Evolutionary conservation across 108 stramenopile species (phyloP).

Genomic region (Nitzschia sp.): DNA sequence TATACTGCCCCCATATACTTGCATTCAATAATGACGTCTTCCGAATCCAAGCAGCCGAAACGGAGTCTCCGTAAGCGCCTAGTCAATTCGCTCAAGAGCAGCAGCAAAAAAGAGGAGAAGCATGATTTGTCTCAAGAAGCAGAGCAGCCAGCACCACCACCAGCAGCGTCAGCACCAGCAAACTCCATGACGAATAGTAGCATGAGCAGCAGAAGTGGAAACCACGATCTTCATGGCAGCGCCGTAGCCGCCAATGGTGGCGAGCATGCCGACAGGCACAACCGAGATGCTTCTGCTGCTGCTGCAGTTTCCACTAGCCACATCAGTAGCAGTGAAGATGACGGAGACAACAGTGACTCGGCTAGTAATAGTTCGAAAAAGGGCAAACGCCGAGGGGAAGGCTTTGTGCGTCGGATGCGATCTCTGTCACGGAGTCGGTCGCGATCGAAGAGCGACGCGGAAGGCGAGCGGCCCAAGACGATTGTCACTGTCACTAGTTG

Average conservation of each 20-base stretch:
- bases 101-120: neutral
- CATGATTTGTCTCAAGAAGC: neutral
- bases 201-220: neutral
- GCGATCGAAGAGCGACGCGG: neutral
- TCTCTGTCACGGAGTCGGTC: slow-evolving; percentile 40
- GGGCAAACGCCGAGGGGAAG: slow-evolving; percentile 13
- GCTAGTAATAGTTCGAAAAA: neutral
- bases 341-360: neutral
- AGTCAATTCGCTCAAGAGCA: neutral
- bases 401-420: slow-evolving; percentile 35
- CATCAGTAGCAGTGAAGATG: neutral
- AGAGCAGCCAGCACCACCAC: neutral
- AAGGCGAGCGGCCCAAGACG: slow-evolving; percentile 29
- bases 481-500: slow-evolving; percentile 87
- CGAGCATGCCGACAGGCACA: too few relatives aligned
- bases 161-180: neutral
- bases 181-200: neutral
- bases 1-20: too few relatives aligned
- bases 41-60: slow-evolving; percentile 1
- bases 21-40: neutral
- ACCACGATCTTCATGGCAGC: neutral
- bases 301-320: neutral
- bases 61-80: slow-evolving; percentile 6
- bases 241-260: neutral
- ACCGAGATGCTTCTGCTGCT: too few relatives aligned